These are phyloP conservation scores for Pleurostoma richardsiae DNA, from an alignment of 2,329 filamentous ascomycete species.

Conservation along the genomic window DNA sequence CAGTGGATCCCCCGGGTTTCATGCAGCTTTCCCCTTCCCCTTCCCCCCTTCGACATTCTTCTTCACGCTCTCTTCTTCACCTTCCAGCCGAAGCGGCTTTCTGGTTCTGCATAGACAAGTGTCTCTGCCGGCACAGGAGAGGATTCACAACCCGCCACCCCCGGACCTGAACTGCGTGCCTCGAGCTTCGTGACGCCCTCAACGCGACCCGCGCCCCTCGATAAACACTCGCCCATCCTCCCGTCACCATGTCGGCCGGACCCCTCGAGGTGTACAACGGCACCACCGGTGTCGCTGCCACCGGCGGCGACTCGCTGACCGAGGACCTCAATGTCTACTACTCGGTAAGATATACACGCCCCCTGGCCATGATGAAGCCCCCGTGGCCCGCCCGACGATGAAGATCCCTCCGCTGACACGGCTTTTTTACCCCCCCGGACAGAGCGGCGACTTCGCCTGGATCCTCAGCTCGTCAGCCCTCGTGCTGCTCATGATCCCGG, in stretches of 20 bases:
- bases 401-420: too few species aligned
- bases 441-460: constrained; percentile 82
- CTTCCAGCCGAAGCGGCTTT: neutral
- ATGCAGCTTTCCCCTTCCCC: too few species aligned
- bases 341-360: constrained; percentile 46
- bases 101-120: neutral
- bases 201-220: neutral
- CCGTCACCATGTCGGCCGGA: constrained; percentile 23
- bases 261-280: constrained; percentile 41
- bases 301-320: constrained; percentile 48
- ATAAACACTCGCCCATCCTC: neutral
- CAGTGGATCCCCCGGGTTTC: neutral
- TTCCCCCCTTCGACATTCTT: neutral
- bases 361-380: constrained; percentile 11
- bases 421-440: constrained; percentile 1
- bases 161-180: neutral
- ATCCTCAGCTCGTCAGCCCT: constrained; percentile 71
- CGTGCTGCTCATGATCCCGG: constrained; percentile 88
- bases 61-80: neutral
- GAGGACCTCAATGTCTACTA: constrained; percentile 82
- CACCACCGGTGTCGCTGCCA: constrained; percentile 40
- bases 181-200: neutral
- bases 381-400: too few species aligned
- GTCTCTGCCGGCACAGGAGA: neutral
- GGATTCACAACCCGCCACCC: neutral